A percentile compares a stretch with the other conserved stretches of the same genome.
Conservation (phyloP, 2,329 filamentous ascomycete genomes). For the Cordyceps cateniannulata region DNA sequence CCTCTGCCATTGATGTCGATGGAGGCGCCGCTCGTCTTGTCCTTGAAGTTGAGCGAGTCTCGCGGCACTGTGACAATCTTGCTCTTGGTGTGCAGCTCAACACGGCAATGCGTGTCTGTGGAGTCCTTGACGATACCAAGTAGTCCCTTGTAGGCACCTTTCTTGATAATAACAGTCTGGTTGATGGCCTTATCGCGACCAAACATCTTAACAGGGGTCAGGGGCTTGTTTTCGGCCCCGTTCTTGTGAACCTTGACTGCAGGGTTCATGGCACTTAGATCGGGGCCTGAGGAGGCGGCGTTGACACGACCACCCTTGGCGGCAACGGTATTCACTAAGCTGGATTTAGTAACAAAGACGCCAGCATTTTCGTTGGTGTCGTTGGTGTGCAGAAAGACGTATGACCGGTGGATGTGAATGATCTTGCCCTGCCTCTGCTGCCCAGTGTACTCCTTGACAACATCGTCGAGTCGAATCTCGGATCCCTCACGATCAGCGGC, state of each 20-base stretch:
- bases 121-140: constrained; percentile 95
- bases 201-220: constrained; percentile 67
- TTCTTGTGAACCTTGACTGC: constrained; percentile 67
- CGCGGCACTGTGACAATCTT: constrained; percentile 85
- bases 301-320: constrained; percentile 83
- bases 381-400: constrained; percentile 81
- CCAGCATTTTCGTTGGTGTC: constrained; percentile 79
- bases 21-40: constrained; percentile 71
- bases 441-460: constrained; percentile 82
- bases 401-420: constrained; percentile 89
- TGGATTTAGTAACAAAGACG: constrained; percentile 80
- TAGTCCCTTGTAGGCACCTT: constrained; percentile 85
- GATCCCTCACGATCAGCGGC: constrained; percentile 90
- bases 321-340: constrained; percentile 83
- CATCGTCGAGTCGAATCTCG: constrained; percentile 86
- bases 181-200: constrained; percentile 79
- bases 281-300: constrained; percentile 55
- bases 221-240: constrained; percentile 40
- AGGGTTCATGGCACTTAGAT: constrained; percentile 88
- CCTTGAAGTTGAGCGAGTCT: constrained; percentile 76
- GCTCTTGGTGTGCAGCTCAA: constrained; percentile 90
- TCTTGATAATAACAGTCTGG: constrained; percentile 83
- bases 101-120: constrained; percentile 75
- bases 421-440: constrained; percentile 84
- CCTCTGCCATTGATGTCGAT: constrained; percentile 60